Base-by-base conservation (phyloP, 2,329 filamentous ascomycete species). In the Talaromyces atroroseus region DNA sequence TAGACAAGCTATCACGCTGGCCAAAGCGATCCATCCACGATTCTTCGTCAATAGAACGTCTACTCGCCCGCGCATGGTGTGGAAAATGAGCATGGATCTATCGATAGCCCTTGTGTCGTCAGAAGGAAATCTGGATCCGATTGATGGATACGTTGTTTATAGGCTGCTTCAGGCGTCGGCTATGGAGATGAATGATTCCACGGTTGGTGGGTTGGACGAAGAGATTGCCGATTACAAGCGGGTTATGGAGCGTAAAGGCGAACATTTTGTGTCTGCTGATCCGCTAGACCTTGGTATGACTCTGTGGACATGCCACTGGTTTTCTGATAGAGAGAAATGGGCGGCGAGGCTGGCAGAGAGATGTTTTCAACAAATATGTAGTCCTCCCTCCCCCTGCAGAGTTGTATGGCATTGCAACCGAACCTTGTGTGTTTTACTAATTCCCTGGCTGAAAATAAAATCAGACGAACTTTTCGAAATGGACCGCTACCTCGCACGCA, bases 241-340 rank as follows among this genome's bases (percentile, higher is more conserved):
- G 11, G 72, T 83, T 2, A 78, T 82, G 72, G 64, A 66, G 23
- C 65, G 71, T 0, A 76, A 76, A 51, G 76, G 76, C 1, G 65
- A 72, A 18, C 65, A 78, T 50, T 74, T 71, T 44, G 71, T 76
- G 2, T 80, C 78, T 26, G 66, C 64, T 3, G 82, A 83, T 65
- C 68, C 76, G 18, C 65, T 83, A n/a, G 82, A 84, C 62, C 64
- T 84, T 45, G 82, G 82, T 0, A 84, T 84, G 82, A 78, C 80
- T 1, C 63, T 84, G 24, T 84, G 82, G 81, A 78, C 78, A 46
- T 73, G 73, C 21, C 80, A 83, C 58, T 80, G 82, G 67, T 75
- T 77, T 57, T 66, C 65, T 0, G 71, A 71, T 2, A 64, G 65
- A 49, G 79, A 82, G 57, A 65, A 68, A 1, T 83, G 80, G 81